A percentile compares a stretch with the other conserved stretches of the same genome.
These are phyloP conservation scores for Saksenaea oblongispora DNA, from an alignment of 371 early-diverging fungal species.

Conservation along the genomic window DNA sequence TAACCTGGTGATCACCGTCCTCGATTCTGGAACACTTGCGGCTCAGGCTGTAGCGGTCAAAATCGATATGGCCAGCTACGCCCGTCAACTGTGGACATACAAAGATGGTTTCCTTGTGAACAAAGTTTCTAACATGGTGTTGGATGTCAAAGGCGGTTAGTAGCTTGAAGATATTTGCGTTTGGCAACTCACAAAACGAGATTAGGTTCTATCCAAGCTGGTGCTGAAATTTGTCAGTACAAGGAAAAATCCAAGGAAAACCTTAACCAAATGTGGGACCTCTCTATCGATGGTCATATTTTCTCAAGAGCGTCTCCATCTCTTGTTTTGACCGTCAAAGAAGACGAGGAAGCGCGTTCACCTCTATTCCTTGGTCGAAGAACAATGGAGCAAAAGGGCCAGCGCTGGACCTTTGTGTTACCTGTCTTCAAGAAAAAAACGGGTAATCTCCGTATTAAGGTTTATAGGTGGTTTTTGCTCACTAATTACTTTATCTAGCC, in stretches of 20 bases:
- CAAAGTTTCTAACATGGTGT: conserved; percentile 56
- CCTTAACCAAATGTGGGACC: conserved; percentile 44
- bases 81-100: conserved; percentile 60
- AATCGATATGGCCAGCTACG: conserved; percentile 47
- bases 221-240: conserved; percentile 43
- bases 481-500: neutral
- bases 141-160: conserved; percentile 61
- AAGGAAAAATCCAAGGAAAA: conserved; percentile 33
- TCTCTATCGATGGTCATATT: conserved; percentile 39
- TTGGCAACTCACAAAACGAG: neutral
- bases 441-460: conserved; percentile 16
- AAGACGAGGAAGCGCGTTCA: conserved; percentile 24
- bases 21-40: conserved; percentile 27
- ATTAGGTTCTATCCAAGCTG: conserved; percentile 30
- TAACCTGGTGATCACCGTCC: conserved; percentile 47
- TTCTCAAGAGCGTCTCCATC: conserved; percentile 20
- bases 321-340: conserved; percentile 37
- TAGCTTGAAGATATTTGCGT: conserved; percentile 4
- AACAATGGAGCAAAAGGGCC: conserved; percentile 36
- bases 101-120: conserved; percentile 57
- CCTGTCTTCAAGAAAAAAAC: conserved; percentile 51
- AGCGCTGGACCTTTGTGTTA: conserved; percentile 51
- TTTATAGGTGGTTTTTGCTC: neutral
- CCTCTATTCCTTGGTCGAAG: conserved; percentile 26
- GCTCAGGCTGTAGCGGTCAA: conserved; percentile 50